phyloP scores from a whole-genome alignment of 1,139 yeast genomes.

The Hemisphaericaspora lyxosophila region DNA sequence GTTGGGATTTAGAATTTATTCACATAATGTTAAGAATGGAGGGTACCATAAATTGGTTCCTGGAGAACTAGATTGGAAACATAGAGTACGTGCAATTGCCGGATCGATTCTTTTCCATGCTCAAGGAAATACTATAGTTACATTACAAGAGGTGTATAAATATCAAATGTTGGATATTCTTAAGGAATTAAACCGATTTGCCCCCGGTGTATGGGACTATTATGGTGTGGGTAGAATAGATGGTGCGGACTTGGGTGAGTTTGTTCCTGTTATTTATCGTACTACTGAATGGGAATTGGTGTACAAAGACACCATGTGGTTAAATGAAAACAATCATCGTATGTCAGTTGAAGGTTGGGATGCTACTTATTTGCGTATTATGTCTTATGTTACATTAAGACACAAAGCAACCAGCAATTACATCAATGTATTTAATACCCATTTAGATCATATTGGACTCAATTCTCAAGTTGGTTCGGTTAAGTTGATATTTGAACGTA shows the following conservation, averaged over 20 bases:
- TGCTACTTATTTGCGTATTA: conserved; percentile 49
- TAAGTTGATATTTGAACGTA: conserved; percentile 41
- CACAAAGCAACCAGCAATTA: conserved; percentile 26
- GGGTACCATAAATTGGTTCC: conserved; percentile 25
- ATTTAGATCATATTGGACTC: conserved; percentile 55
- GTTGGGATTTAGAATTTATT: conserved; percentile 32
- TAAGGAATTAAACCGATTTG: conserved; percentile 27
- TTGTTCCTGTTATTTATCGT: conserved; percentile 34
- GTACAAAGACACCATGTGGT: conserved; percentile 35
- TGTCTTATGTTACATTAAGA: conserved; percentile 43
- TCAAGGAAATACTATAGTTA: conserved; percentile 26
- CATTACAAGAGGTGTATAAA: conserved; percentile 38
- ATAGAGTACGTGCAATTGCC: conserved; percentile 24
- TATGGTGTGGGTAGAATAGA: conserved; percentile 38
- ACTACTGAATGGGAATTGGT: conserved; percentile 33
- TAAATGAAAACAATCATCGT: conserved; percentile 29
- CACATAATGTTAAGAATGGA: conserved; percentile 41
- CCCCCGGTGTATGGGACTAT: conserved; percentile 27
- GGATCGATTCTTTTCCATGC: conserved; percentile 31
- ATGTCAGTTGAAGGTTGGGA: conserved; percentile 51
- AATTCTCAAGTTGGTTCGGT: conserved; percentile 49
- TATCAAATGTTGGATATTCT: conserved; percentile 35
- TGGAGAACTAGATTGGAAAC: conserved; percentile 34
- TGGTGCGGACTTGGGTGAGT: conserved; percentile 33
- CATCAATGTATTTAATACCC: conserved; percentile 54